Evolutionary conservation across 208 protist species (phyloP), one percentile per base, ranked within the genome.

Genomic region (Acanthamoeba divionensis): DNA sequence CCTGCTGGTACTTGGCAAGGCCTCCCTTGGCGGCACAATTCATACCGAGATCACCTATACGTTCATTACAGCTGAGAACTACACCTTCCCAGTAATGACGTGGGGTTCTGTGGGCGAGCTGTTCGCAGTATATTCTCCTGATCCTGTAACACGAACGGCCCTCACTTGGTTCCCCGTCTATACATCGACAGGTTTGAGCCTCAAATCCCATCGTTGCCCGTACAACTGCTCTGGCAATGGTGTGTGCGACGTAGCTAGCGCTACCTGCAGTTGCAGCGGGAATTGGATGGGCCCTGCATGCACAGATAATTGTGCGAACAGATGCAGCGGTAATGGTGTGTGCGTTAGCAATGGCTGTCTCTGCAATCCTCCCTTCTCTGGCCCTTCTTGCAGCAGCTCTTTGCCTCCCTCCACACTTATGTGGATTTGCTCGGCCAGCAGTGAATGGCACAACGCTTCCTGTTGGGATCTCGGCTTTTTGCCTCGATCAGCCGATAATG

Each of bases 161-260:
- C 44, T 83, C 29, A 29, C 73, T 29, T 5, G 38, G 44, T 83
- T 47, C 52, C 73, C 73, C 73, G 21, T 36, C 50, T 83, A 63
- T 54, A 10, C 57, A 15, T 24, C 73, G 29, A 63, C 48, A 6
- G 33, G 41, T 47, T 18, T 83, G 15, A 15, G 36, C 52, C 2
- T 62, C 31, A 44, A 29, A 47, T 24, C 29, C 0, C 65, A 45
- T 54, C 52, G 44, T 31, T 83, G 73, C 50, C 73, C 73, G 33
- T 63, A 63, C 73, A 63, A 83, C 73, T 83, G 73, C 73, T 63
- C 24, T 54, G 73, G 48, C n/a, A 31, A 47, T 5, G 73, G 73
- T 21, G 48, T 54, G 48, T 83, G 73, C 73, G 65, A 2, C 21
- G 24, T 63, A 18, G 73, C 73, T 3, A 83, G 52, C 3, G 73